Percentiles rank a stretch among this genome's conserved stretches.
These are phyloP conservation scores for Penicillium concentricum DNA, from an alignment of 2,329 filamentous ascomycete species.

Conservation along the genomic window DNA sequence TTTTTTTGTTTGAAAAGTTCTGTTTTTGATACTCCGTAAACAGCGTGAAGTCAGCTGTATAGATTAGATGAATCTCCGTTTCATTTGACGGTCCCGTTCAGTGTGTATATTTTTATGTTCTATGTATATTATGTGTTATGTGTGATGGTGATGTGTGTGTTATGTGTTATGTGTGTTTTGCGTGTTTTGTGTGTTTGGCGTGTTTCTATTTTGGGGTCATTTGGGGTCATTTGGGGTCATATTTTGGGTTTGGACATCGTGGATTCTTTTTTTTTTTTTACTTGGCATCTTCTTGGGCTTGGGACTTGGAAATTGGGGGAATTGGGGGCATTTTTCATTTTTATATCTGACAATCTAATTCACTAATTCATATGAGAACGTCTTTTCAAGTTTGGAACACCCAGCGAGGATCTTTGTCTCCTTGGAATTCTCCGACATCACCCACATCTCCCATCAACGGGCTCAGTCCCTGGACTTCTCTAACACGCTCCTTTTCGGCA, in stretches of 20 bases:
- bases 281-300: neutral
- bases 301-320: neutral
- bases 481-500: constrained; percentile 48
- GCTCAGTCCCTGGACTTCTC: constrained; percentile 38
- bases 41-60: constrained; percentile 30
- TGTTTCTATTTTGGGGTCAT: neutral
- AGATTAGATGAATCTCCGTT: constrained; percentile 41
- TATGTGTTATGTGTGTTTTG: constrained; percentile 20
- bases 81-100: constrained; percentile 28
- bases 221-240: constrained; percentile 11
- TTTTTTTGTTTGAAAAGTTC: constrained; percentile 32
- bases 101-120: constrained; percentile 16
- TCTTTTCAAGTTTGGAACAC: constrained; percentile 57
- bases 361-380: neutral
- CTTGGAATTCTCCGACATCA: constrained; percentile 54
- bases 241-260: no score
- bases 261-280: neutral
- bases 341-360: neutral
- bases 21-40: constrained; percentile 35
- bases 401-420: constrained; percentile 65
- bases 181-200: constrained; percentile 21
- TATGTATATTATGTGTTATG: constrained; percentile 25
- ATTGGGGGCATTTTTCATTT: neutral
- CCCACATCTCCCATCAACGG: constrained; percentile 47
- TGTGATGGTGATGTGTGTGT: constrained; percentile 19